Conservation (phyloP, 78 protist genomes). For the Dictyostelium brefeldianum region DNA sequence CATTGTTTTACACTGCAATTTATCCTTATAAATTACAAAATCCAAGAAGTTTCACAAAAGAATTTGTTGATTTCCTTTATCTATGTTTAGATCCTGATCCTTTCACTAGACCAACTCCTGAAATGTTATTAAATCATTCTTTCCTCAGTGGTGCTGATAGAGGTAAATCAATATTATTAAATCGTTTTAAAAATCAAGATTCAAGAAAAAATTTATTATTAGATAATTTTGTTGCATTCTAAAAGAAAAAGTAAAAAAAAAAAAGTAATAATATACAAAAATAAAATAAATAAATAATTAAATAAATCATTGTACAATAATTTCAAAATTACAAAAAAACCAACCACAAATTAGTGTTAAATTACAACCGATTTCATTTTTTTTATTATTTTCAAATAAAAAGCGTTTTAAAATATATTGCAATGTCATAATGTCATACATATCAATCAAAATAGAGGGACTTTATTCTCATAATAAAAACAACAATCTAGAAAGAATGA, state of each 20-base stretch:
- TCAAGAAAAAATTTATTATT: constrained; percentile 45
- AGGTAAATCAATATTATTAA: constrained; percentile 39
- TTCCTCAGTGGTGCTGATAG: constrained; percentile 37
- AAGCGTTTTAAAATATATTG: too few relatives aligned
- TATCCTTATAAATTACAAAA: constrained; percentile 24
- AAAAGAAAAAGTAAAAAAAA: neutral
- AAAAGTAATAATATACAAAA: neutral
- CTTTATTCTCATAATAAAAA: too few relatives aligned
- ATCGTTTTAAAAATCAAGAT: constrained; percentile 57
- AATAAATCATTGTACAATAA: too few relatives aligned
- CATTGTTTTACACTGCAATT: constrained; percentile 61
- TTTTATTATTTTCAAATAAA: too few relatives aligned
- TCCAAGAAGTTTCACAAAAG: constrained; percentile 21
- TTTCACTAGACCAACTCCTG: constrained; percentile 68
- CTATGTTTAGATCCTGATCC: constrained; percentile 61
- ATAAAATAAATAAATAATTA: neutral
- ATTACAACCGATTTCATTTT: too few relatives aligned
- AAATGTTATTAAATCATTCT: constrained; percentile 56
- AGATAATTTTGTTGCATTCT: constrained; percentile 73
- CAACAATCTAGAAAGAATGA: too few relatives aligned
- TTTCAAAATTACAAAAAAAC: too few relatives aligned
- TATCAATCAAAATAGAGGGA: too few relatives aligned
- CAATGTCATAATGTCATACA: too few relatives aligned
- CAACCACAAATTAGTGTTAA: too few relatives aligned
- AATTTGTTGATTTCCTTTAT: constrained; percentile 65